Conservation (phyloP, 1,139 yeast species). For the Nakaseomyces bracarensis region DNA sequence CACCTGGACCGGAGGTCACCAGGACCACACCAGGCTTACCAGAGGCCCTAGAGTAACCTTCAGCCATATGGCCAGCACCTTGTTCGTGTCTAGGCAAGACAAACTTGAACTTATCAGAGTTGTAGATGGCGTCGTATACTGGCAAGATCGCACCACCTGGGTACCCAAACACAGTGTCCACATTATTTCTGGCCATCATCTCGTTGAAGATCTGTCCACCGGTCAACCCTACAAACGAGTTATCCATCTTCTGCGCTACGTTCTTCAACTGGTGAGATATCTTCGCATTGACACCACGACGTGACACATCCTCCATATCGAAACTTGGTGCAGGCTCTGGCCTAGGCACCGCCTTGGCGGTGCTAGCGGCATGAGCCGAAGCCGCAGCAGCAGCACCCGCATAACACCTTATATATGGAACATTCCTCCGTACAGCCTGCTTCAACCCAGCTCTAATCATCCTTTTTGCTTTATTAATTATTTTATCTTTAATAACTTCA, state of each 20-base stretch:
- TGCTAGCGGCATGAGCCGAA: neutral
- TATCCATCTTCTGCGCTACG: slow-evolving; percentile 45
- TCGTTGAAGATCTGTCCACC: slow-evolving; percentile 98
- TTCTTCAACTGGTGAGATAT: slow-evolving; percentile 9
- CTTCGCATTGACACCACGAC: slow-evolving; percentile 6
- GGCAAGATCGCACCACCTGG: slow-evolving; percentile 99
- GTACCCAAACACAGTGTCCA: slow-evolving; percentile 89
- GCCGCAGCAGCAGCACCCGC: slow-evolving; percentile 3
- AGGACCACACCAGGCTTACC: slow-evolving; percentile 98
- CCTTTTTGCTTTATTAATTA: neutral
- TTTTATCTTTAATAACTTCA: no score
- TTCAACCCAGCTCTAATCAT: neutral
- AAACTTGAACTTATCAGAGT: slow-evolving; percentile 80
- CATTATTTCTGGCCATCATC: slow-evolving; percentile 95
- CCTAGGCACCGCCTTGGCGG: slow-evolving; percentile 22
- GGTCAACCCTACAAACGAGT: slow-evolving; percentile 83
- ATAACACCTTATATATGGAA: neutral
- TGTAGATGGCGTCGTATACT: slow-evolving; percentile 92
- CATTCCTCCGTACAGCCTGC: slow-evolving; percentile 5
- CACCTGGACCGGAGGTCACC: slow-evolving; percentile 98
- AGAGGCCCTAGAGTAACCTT: slow-evolving; percentile 90
- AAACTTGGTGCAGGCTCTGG: slow-evolving; percentile 49
- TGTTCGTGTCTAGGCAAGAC: slow-evolving; percentile 95
- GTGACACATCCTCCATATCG: slow-evolving; percentile 24
- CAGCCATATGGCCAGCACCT: slow-evolving; percentile 99